Evolutionary conservation across 345 rosid species (phyloP).

Genomic region (Pseudoturritis turrita): DNA sequence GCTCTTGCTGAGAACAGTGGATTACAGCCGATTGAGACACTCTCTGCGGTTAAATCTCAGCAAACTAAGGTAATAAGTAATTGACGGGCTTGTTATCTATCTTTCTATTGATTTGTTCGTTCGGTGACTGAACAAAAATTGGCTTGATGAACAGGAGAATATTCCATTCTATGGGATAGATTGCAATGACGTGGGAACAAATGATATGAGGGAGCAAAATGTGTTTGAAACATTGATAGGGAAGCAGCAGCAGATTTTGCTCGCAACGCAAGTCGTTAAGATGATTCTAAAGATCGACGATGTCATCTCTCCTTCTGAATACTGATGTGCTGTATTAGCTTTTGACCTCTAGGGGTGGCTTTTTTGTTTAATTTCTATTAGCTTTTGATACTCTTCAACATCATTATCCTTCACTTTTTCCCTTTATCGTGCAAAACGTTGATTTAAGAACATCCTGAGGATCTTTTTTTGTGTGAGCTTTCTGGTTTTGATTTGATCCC

Average conservation of each 20-base stretch:
- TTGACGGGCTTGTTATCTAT: background rate
- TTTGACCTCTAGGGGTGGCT: background rate
- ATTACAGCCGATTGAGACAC: constrained; percentile 88
- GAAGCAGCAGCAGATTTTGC: constrained; percentile 91
- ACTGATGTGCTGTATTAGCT: constrained; percentile 31
- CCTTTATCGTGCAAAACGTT: constrained; percentile 3
- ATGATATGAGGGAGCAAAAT: constrained; percentile 83
- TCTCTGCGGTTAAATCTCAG: constrained; percentile 91
- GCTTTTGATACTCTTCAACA: constrained; percentile 11
- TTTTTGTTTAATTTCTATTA: background rate
- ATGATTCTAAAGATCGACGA: constrained; percentile 96
- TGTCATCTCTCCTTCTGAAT: constrained; percentile 80
- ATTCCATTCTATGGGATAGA: constrained; percentile 78
- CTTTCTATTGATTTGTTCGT: background rate
- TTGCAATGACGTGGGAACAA: constrained; percentile 95
- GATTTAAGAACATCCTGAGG: background rate
- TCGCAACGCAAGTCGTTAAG: constrained; percentile 98
- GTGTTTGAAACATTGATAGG: constrained; percentile 97
- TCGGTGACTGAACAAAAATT: background rate
- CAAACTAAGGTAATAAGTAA: constrained; percentile 62
- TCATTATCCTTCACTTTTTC: background rate
- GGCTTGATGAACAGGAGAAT: constrained; percentile 52
- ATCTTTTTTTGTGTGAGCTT: background rate
- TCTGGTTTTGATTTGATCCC: background rate
- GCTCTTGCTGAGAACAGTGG: constrained; percentile 99